Base-by-base conservation (phyloP, 1,139 yeast species). In the Geotrichum australiense region DNA sequence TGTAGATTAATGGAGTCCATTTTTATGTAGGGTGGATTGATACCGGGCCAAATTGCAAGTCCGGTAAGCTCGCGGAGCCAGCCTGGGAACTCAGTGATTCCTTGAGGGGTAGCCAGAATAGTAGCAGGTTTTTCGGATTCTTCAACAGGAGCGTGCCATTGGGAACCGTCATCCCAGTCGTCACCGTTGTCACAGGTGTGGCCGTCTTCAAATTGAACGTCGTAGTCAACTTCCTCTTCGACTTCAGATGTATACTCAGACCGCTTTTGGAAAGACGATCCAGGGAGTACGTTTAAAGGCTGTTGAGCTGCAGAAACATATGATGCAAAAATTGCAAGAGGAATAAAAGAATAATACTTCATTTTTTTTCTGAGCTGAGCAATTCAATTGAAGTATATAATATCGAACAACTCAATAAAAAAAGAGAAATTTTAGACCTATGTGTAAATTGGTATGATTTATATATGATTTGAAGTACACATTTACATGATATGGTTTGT, bases 11-110 rank as follows among this genome's bases (percentile, higher is more conserved):
- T 76, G 52, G 78, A 78, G 50, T 79, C 83, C 48, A 83, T 63
- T 2, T 94, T 87, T 24, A 87, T 80, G 58, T 84, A 87, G 0
- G 96, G 96, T 2, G 96, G 95, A 37, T 79, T 77, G 41, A 74
- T 59, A 0, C 80, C 89, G 0, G 96, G 96, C 96, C 96, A 87
- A 44, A 71, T 71, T 1, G 54, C 63, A 38, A 85, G 57, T 0
- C 91, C 89, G 0, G 96, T 86, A 50, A 84, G 72, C 8, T 75
- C 81, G 1, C 69, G 53, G 24, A 87, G 70, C 96, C 96, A 87
- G 30, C 66, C 48, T 0, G 96, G 96, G 50, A 87, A 78, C 2
- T 42, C 41, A 11, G 36, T 21, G 8, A 35, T 32, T 10, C 43
- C 47, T 22, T 39, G 47, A 10, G 39, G 15, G 7, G 44, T 14